Percentiles rank a stretch among this genome's conserved stretches.
Evolutionary conservation across 192 early-diverging fungal genomes (phyloP).

Genomic region (Umbelopsis sp.): DNA sequence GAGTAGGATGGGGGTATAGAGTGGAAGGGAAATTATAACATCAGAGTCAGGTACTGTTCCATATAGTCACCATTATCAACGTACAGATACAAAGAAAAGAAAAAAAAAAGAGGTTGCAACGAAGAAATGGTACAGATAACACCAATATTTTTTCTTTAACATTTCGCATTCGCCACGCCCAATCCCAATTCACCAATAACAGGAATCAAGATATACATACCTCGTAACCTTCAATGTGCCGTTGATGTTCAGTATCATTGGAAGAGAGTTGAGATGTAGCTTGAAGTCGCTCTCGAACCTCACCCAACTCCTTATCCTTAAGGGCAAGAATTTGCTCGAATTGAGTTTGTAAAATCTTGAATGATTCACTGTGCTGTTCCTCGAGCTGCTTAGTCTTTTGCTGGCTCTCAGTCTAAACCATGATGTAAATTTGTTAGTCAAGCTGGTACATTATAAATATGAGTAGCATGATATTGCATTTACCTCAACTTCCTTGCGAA

Average conservation of each 20-base stretch:
- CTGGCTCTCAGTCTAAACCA: not conserved
- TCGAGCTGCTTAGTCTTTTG: not conserved
- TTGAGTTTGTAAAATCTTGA: slow-evolving; percentile 7
- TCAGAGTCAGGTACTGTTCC: slow-evolving; percentile 19
- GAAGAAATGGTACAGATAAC: slow-evolving; percentile 7
- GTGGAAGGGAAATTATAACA: not conserved
- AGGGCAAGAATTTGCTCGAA: slow-evolving; percentile 6
- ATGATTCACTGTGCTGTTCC: not conserved
- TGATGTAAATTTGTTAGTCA: not conserved
- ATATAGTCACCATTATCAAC: not conserved
- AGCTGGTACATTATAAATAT: not conserved
- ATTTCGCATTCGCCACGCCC: slow-evolving; percentile 12
- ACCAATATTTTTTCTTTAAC: not conserved
- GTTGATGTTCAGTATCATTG: not conserved
- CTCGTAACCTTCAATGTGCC: slow-evolving; percentile 17
- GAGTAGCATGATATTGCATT: too few relatives aligned
- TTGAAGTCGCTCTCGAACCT: not conserved
- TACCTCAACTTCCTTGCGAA: slow-evolving; percentile 13
- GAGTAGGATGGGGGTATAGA: not conserved
- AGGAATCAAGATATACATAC: not conserved
- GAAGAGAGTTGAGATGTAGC: not conserved
- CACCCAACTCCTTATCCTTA: slow-evolving; percentile 6
- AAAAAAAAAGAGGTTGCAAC: not conserved
- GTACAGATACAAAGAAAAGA: not conserved
- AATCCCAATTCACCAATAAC: not conserved